Conservation (phyloP, 805 yeast species). For the Saturnispora kantuleensis region DNA sequence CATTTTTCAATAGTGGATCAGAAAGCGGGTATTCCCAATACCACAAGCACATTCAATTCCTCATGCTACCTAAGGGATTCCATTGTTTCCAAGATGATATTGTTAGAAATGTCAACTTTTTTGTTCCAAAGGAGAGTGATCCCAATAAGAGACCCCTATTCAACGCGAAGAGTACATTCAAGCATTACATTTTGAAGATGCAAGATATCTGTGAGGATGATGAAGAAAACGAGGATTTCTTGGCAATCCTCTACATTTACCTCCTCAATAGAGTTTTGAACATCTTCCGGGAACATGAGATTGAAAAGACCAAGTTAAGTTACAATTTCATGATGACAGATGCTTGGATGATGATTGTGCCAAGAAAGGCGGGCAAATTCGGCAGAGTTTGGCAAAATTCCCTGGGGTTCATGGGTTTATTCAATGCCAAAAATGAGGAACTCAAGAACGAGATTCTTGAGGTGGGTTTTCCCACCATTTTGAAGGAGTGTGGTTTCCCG, state of each 20-base stretch:
- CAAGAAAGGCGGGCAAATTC: constrained; percentile 53
- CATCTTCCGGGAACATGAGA: constrained; percentile 43
- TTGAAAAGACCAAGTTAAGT: constrained; percentile 37
- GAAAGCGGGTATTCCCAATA: constrained; percentile 90
- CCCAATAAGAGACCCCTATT: constrained; percentile 46
- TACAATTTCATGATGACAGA: constrained; percentile 78
- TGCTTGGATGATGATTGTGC: constrained; percentile 79
- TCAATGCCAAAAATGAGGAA: constrained; percentile 63
- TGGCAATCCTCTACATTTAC: constrained; percentile 62
- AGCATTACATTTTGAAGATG: constrained; percentile 71
- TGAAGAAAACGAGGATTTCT: constrained; percentile 41
- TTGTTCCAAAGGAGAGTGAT: constrained; percentile 39
- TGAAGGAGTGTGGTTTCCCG: constrained; percentile 59
- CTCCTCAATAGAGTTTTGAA: constrained; percentile 65
- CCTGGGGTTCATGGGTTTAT: constrained; percentile 69
- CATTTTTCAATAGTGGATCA: constrained; percentile 83
- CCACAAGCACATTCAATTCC: constrained; percentile 85
- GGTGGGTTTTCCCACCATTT: constrained; percentile 42
- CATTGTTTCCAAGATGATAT: constrained; percentile 46
- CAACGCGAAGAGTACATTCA: constrained; percentile 56
- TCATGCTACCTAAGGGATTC: constrained; percentile 56
- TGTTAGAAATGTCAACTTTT: constrained; percentile 37
- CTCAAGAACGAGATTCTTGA: constrained; percentile 36
- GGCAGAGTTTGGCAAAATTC: constrained; percentile 62
- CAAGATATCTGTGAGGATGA: constrained; percentile 30